Percentiles rank a stretch among this genome's conserved stretches.
These are phyloP conservation scores for Sicyos edulis DNA, from an alignment of 306 rosid species.

Conservation along the genomic window DNA sequence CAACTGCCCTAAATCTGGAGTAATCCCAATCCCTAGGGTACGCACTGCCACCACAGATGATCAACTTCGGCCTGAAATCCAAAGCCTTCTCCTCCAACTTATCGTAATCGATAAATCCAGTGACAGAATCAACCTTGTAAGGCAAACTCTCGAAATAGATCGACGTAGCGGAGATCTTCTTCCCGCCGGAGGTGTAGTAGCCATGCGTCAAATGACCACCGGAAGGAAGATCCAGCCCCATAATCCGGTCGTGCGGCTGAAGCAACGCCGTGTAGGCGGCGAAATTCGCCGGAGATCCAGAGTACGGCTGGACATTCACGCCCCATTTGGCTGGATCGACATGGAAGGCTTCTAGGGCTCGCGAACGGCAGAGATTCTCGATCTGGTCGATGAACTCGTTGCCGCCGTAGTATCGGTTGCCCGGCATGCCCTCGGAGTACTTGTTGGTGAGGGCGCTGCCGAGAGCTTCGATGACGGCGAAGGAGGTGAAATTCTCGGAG, in stretches of 20 bases:
- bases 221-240: conserved; percentile 90
- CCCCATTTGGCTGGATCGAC: conserved; percentile 63
- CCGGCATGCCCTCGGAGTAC: conserved; percentile 93
- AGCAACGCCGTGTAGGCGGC: conserved; percentile 96
- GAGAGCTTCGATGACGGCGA: conserved; percentile 88
- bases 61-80: conserved; percentile 80
- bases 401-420: conserved; percentile 87
- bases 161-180: conserved; percentile 93
- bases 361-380: conserved; percentile 72
- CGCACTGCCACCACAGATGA: conserved; percentile 91
- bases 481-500: conserved; percentile 88
- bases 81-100: conserved; percentile 87
- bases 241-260: conserved; percentile 80
- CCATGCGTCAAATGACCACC: conserved; percentile 90
- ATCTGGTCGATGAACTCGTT: conserved; percentile 84
- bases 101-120: conserved; percentile 72
- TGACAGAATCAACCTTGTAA: conserved; percentile 53
- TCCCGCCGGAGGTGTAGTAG: conserved; percentile 83
- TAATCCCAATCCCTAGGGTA: conserved; percentile 95
- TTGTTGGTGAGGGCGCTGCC: conserved; percentile 86
- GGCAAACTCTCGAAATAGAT: conserved; percentile 94
- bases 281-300: conserved; percentile 90
- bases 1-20: conserved; percentile 46
- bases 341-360: conserved; percentile 71
- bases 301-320: conserved; percentile 85